Conservation (phyloP, 345 rosid species). For the Cardamine resedifolia region DNA sequence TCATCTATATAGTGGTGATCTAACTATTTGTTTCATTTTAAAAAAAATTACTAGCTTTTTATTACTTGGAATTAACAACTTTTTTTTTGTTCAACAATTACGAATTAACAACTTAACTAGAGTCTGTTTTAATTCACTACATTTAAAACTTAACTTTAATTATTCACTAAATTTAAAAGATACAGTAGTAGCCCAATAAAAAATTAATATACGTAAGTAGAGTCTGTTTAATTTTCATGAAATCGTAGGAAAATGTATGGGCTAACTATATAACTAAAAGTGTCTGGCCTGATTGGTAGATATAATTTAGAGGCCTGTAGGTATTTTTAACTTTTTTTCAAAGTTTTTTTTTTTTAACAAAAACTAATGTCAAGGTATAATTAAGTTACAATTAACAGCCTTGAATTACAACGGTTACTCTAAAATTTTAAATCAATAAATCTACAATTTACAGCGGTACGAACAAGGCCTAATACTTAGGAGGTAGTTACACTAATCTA, state of each 20-base stretch:
- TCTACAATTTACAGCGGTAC: background rate
- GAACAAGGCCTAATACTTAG: conserved; percentile 18
- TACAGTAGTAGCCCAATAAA: background rate
- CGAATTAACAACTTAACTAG: no score
- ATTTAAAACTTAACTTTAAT: no score
- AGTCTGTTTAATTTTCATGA: background rate
- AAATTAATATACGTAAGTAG: background rate
- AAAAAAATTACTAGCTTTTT: no score
- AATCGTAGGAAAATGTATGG: background rate
- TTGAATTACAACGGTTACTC: background rate
- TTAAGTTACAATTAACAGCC: background rate
- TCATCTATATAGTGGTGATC: no score
- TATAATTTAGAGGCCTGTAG: background rate
- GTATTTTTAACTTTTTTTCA: background rate
- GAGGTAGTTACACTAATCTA: conserved; percentile 24
- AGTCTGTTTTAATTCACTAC: no score
- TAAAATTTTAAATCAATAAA: background rate
- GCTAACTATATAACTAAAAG: background rate
- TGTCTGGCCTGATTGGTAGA: background rate
- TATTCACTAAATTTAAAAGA: no score
- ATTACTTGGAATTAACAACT: no score
- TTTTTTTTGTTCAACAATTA: no score
- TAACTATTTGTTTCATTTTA: no score
- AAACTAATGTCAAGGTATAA: background rate
- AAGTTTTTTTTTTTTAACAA: background rate